These are phyloP conservation scores for Fraxinus xanthoxyloides DNA, from an alignment of 305 asterid genomes.

Conservation along the genomic window DNA sequence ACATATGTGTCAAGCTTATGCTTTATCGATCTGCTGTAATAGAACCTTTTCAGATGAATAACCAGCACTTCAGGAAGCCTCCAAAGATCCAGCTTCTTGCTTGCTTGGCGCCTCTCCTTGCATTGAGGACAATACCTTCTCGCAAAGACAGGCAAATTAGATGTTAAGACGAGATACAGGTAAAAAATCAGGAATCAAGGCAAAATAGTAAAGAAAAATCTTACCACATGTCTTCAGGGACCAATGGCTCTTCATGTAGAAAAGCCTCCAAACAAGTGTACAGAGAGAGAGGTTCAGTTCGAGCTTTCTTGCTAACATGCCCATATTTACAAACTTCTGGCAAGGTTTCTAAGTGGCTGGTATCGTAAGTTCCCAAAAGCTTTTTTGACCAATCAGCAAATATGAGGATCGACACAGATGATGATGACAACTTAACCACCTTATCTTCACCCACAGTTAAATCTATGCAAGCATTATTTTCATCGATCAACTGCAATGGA, in stretches of 20 bases:
- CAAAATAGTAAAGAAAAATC: conserved; percentile 20
- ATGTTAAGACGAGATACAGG: conserved; percentile 2
- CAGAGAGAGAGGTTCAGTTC: conserved; percentile 89
- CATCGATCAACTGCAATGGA: conserved; percentile 92
- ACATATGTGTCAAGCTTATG: conserved; percentile 96
- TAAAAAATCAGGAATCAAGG: background rate
- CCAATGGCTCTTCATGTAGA: conserved; percentile 96
- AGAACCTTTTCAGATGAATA: conserved; percentile 93
- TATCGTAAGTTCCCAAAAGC: conserved; percentile 81
- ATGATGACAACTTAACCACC: conserved; percentile 77
- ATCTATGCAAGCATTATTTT: conserved; percentile 91
- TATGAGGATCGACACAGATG: conserved; percentile 86
- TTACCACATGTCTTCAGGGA: conserved; percentile 99
- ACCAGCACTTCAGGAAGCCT: conserved; percentile 98
- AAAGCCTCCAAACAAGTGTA: conserved; percentile 98
- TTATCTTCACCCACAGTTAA: conserved; percentile 82
- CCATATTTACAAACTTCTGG: conserved; percentile 85
- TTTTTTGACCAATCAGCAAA: conserved; percentile 97
- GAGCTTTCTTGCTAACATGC: conserved; percentile 83
- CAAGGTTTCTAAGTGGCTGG: conserved; percentile 73
- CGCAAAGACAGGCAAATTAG: conserved; percentile 15
- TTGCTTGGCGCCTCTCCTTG: conserved; percentile 98
- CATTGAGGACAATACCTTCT: conserved; percentile 95
- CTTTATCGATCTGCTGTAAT: conserved; percentile 95
- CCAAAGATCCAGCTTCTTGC: conserved; percentile 99